Base-by-base conservation (phyloP, 805 yeast species). In the Schwanniomyces sp. region DNA sequence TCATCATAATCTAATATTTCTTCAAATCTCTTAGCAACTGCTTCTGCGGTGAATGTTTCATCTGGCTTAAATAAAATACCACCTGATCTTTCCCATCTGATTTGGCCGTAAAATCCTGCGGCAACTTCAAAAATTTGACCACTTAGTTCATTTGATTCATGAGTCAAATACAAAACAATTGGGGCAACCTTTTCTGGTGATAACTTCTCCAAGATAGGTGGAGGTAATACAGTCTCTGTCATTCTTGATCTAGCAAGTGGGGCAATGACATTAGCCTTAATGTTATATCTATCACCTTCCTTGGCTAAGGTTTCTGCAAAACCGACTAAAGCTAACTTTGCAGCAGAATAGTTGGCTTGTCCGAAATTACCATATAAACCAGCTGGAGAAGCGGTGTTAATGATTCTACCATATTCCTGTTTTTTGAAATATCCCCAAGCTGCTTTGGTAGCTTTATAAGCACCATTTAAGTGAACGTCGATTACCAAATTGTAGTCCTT, bases 311-410 rank as follows among this genome's bases (percentile, higher is more conserved):
- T 91, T 69, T 92, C 97, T 41, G 96, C 86, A 58, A 92, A 82
- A 9, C 97, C 98, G 47, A 92, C 88, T 45, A 91, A 74, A 14
- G 88, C 98, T 52, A 88, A 74, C 69, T 92, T 92, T 18, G 97
- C 97, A 26, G 96, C 91, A 1, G 97, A 84, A 71, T 92, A 92
- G 72, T 92, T 92, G 36, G 96, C 82, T 72, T 92, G 99, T 43
- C 99, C 99, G 70, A 91, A 92, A 72, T 91, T 91, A 52, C 99
- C 99, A 66, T 86, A 92, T 54, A 92, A 77, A 18, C 99, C 99
- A 30, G 98, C 98, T 4, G 98, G 97, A 4, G 97, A 91, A 25
- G 96, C 84, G n/a, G 97, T 91, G 78, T 90, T 91, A 59, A 92
- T 70, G 57, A 92, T 79, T 58, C 98, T 80, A 54, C 99, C 99